Percentiles rank a stretch among this genome's conserved stretches.
Evolutionary conservation across 176 grass and related monocot genomes (phyloP).

Genomic region (Oryza glumipatula): DNA sequence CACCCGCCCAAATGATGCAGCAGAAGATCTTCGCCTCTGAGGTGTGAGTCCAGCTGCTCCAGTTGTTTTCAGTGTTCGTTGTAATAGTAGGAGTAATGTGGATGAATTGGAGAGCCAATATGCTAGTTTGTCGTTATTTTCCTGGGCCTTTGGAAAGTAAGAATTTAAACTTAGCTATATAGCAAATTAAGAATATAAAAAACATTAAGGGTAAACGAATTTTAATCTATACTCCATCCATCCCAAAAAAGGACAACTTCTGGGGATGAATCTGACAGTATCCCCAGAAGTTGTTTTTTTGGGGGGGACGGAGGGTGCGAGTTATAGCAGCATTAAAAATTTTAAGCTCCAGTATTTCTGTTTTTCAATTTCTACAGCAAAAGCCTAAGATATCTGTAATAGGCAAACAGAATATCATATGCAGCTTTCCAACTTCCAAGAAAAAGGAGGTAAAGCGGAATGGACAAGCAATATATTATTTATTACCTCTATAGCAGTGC

Average conservation of each 20-base stretch:
- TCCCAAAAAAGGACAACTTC: no score
- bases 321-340: conserved; percentile 3
- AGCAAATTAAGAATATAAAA: conserved; percentile 4
- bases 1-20: conserved; percentile 86
- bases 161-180: conserved; percentile 37
- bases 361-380: conserved; percentile 18
- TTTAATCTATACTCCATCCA: background rate
- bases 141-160: conserved; percentile 60
- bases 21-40: conserved; percentile 86
- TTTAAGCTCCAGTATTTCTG: conserved; percentile 21
- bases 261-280: no score
- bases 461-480: background rate
- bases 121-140: conserved; percentile 80
- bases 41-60: conserved; percentile 77
- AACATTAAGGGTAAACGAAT: conserved; percentile 6
- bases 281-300: no score
- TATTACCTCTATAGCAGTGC: conserved; percentile 87
- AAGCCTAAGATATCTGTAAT: conserved; percentile 14
- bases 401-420: conserved; percentile 29
- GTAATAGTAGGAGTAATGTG: conserved; percentile 84
- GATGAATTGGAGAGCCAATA: conserved; percentile 99
- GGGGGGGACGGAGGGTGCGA: no score
- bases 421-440: background rate
- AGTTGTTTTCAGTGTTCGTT: conserved; percentile 94
- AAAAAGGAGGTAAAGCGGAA: conserved; percentile 7